phyloP scores from a whole-genome alignment of 768 basidiomycete genomes.

The Boletus vermiculosoides region DNA sequence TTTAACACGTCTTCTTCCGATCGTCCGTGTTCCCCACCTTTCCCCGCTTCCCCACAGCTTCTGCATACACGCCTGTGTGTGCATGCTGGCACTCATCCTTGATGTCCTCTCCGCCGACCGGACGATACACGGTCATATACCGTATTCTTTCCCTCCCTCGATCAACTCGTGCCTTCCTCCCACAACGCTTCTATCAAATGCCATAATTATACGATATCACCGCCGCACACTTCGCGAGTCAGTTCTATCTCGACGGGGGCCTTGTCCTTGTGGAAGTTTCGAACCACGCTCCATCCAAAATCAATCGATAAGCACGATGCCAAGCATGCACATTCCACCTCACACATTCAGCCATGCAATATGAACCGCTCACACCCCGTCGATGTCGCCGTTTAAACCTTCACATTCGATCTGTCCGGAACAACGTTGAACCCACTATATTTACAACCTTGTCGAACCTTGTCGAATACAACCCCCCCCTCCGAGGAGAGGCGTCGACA shows the following conservation, averaged over 20 bases:
- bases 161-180: constrained; percentile 24
- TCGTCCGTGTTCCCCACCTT: constrained; percentile 17
- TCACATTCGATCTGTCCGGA: background rate
- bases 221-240: constrained; percentile 7
- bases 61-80: background rate
- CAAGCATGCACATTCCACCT: background rate
- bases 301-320: constrained; percentile 5
- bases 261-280: constrained; percentile 9
- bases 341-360: background rate
- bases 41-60: constrained; percentile 27
- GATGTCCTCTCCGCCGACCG: constrained; percentile 7
- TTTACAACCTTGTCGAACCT: background rate
- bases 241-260: constrained; percentile 9
- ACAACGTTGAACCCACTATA: constrained; percentile 4
- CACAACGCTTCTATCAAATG: constrained; percentile 18
- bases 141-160: constrained; percentile 10
- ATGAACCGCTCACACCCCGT: background rate
- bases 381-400: constrained; percentile 1
- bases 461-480: background rate
- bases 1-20: constrained; percentile 3
- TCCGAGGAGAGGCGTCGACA: background rate
- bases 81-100: background rate
- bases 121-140: constrained; percentile 7
- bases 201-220: constrained; percentile 24
- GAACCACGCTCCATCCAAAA: background rate